phyloP scores from a whole-genome alignment of 371 early-diverging fungal genomes.

The Entomophthora muscae region DNA sequence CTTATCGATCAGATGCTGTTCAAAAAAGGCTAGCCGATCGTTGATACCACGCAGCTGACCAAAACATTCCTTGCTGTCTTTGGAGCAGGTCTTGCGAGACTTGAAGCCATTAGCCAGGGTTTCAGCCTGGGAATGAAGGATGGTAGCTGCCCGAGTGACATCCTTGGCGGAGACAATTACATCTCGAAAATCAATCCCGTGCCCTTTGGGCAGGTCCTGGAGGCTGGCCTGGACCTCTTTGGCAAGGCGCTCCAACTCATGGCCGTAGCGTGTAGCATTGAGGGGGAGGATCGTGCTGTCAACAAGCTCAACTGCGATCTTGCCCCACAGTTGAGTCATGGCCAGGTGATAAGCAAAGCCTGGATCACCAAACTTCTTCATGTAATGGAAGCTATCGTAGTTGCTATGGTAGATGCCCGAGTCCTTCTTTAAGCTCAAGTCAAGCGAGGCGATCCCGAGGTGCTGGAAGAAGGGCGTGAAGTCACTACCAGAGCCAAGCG shows the following conservation, averaged over 20 bases:
- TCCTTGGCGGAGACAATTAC: too few relatives aligned
- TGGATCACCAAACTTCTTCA: neutral
- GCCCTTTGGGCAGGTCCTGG: too few relatives aligned
- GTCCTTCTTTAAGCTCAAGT: neutral
- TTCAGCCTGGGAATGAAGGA: too few relatives aligned
- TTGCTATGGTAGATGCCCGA: conserved; percentile 3
- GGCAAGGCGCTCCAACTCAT: neutral
- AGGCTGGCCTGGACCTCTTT: neutral
- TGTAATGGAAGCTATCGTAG: conserved; percentile 1
- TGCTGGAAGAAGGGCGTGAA: conserved; percentile 2
- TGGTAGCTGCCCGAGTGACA: too few relatives aligned
- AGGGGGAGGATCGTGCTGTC: neutral
- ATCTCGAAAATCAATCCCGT: too few relatives aligned
- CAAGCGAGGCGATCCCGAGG: conserved; percentile 2
- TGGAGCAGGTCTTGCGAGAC: too few relatives aligned
- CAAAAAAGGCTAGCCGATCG: neutral
- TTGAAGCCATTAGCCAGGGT: too few relatives aligned
- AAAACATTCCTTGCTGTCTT: neutral
- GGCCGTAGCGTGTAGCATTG: neutral
- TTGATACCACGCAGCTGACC: neutral
- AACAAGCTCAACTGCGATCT: neutral
- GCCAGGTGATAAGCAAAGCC: neutral
- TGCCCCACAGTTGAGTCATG: neutral
- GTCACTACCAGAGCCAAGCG: conserved; percentile 6
- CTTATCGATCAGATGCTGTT: neutral